These are phyloP conservation scores for Lycium ferocissimum DNA, from an alignment of 257 asterid species.

Conservation along the genomic window DNA sequence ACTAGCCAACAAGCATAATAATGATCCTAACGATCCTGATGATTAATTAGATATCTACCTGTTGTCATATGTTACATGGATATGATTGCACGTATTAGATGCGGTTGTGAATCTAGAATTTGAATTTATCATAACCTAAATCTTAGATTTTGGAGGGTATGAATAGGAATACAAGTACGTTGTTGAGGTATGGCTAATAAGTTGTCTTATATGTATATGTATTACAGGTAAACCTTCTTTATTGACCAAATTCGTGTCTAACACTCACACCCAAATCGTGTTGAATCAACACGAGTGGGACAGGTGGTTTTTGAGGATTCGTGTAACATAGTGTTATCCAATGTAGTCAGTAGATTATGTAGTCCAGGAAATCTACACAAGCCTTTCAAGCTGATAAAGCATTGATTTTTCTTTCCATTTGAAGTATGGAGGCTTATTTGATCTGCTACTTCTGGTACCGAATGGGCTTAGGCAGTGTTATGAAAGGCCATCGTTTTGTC, in stretches of 20 bases:
- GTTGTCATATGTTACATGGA: slow-evolving; percentile 8
- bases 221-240: background rate
- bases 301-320: background rate
- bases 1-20: background rate
- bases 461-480: background rate
- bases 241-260: background rate
- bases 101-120: background rate
- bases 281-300: background rate
- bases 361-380: background rate
- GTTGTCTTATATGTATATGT: background rate
- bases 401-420: background rate
- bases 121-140: slow-evolving; percentile 13
- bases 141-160: slow-evolving; percentile 2
- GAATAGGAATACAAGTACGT: background rate
- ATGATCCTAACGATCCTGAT: background rate
- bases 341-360: background rate
- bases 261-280: background rate
- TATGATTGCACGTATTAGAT: background rate
- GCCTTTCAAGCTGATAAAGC: background rate
- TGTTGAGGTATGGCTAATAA: background rate
- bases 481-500: background rate
- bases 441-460: background rate
- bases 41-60: slow-evolving; percentile 1
- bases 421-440: slow-evolving; percentile 21
- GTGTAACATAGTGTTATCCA: background rate